phyloP scores from a whole-genome alignment of 805 yeast genomes.

The Metschnikowia shivogae region DNA sequence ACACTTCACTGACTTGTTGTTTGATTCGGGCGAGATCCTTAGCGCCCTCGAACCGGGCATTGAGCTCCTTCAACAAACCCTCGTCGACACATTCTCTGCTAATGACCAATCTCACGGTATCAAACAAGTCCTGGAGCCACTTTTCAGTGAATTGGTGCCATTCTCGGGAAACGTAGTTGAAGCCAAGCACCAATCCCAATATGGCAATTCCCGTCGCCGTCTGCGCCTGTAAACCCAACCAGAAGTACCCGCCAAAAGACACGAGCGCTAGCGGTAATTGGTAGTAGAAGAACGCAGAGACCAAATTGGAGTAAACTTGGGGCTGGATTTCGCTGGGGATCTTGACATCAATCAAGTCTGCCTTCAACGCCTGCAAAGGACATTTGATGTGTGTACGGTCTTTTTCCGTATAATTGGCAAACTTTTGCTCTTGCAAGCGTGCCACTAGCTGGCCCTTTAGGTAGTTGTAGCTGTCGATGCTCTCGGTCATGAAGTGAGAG shows the following conservation, averaged over 20 bases:
- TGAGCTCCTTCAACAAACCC: constrained; percentile 34
- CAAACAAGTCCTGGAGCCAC: constrained; percentile 31
- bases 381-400: constrained; percentile 15
- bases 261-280: constrained; percentile 36
- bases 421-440: constrained; percentile 25
- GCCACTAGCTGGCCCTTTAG: constrained; percentile 35
- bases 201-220: constrained; percentile 30
- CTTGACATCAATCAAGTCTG: constrained; percentile 25
- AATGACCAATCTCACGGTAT: constrained; percentile 32
- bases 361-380: constrained; percentile 30
- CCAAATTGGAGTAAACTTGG: constrained; percentile 26
- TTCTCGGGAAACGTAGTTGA: constrained; percentile 35
- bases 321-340: constrained; percentile 36
- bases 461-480: constrained; percentile 37
- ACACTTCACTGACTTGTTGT: constrained; percentile 13
- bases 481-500: constrained; percentile 32
- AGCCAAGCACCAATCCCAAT: constrained; percentile 40
- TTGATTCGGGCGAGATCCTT: constrained; percentile 14
- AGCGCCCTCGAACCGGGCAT: constrained; percentile 22
- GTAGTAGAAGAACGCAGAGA: constrained; percentile 29
- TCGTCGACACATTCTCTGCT: constrained; percentile 32
- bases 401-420: constrained; percentile 17
- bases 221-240: constrained; percentile 31
- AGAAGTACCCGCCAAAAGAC: constrained; percentile 28
- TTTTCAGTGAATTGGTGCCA: constrained; percentile 30